A percentile compares a stretch with the other conserved stretches of the same genome.
These are phyloP conservation scores for Monosporascus sp. DNA, from an alignment of 2,329 filamentous ascomycete species.

Conservation along the genomic window DNA sequence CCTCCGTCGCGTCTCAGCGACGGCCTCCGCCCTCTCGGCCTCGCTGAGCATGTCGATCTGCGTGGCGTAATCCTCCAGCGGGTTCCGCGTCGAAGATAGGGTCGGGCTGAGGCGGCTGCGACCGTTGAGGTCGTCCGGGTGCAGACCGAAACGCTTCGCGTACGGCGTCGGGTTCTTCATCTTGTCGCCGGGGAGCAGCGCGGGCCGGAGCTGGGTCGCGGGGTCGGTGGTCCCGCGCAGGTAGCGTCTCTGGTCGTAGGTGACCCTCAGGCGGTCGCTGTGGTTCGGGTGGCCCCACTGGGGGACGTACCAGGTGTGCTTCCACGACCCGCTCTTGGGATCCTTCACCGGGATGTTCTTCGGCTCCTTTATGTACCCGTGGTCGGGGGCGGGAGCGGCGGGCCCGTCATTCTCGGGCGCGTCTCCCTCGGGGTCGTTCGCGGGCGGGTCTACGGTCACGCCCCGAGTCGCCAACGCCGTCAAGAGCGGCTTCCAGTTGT, in stretches of 20 bases:
- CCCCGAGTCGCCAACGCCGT: not conserved
- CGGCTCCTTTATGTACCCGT: not conserved
- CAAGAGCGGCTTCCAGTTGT: conserved; percentile 5
- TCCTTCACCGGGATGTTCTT: conserved; percentile 1
- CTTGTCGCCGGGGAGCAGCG: conserved; percentile 15
- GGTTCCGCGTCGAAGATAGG: conserved; percentile 14
- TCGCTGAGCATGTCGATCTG: conserved; percentile 14
- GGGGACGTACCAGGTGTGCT: conserved; percentile 16
- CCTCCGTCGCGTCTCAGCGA: conserved; percentile 1
- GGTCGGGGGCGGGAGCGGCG: not conserved
- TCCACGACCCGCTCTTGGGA: conserved; percentile 7
- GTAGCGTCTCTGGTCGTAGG: not conserved
- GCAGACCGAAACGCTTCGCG: conserved; percentile 22
- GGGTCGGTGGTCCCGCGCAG: conserved; percentile 2
- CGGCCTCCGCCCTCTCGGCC: not conserved
- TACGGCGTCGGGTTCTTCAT: conserved; percentile 15
- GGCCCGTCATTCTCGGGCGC: not conserved
- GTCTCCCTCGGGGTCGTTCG: not conserved
- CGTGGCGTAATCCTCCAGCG: conserved; percentile 10
- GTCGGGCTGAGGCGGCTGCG: conserved; percentile 24
- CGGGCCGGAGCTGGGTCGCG: conserved; percentile 12
- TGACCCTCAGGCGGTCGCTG: not conserved
- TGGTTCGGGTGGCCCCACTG: conserved; percentile 20
- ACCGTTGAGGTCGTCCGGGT: conserved; percentile 16
- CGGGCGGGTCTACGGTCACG: not conserved